phyloP scores from a whole-genome alignment of 805 yeast species.

The Komagataella pseudopastoris region DNA sequence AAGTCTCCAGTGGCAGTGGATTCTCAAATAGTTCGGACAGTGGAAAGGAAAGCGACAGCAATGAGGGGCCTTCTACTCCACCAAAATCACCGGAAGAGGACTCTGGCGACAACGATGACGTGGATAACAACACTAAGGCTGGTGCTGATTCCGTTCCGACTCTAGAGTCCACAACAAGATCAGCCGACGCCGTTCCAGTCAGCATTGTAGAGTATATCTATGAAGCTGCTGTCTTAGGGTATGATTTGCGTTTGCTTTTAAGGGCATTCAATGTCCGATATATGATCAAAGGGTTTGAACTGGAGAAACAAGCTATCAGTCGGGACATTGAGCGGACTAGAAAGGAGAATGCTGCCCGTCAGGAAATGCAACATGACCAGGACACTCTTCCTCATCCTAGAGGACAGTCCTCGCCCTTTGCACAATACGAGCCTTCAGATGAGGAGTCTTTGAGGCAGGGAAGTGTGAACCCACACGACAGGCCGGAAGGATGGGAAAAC shows the following conservation, averaged over 20 bases:
- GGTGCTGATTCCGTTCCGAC: slow-evolving; percentile 1
- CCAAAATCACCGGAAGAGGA: neutral
- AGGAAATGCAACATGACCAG: neutral
- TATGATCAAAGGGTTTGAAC: slow-evolving; percentile 26
- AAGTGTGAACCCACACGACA: neutral
- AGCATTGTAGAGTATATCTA: slow-evolving; percentile 46
- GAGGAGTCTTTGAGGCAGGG: neutral
- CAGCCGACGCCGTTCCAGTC: slow-evolving; percentile 33
- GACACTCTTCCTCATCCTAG: neutral
- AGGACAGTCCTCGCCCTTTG: neutral
- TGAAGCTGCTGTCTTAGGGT: slow-evolving; percentile 46
- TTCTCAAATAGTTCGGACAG: neutral
- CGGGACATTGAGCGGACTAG: neutral
- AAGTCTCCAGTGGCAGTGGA: neutral
- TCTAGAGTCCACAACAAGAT: neutral
- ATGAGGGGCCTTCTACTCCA: neutral
- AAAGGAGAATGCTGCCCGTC: neutral
- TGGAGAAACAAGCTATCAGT: slow-evolving; percentile 12
- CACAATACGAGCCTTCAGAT: neutral
- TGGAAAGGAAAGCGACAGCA: neutral
- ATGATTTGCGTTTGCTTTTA: slow-evolving; percentile 51
- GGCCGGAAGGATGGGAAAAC: neutral
- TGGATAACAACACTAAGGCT: neutral
- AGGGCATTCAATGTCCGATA: slow-evolving; percentile 40
- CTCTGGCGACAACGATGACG: slow-evolving; percentile 6